phyloP scores from a whole-genome alignment of 306 rosid genomes.

The Begonia fuchsioides region DNA sequence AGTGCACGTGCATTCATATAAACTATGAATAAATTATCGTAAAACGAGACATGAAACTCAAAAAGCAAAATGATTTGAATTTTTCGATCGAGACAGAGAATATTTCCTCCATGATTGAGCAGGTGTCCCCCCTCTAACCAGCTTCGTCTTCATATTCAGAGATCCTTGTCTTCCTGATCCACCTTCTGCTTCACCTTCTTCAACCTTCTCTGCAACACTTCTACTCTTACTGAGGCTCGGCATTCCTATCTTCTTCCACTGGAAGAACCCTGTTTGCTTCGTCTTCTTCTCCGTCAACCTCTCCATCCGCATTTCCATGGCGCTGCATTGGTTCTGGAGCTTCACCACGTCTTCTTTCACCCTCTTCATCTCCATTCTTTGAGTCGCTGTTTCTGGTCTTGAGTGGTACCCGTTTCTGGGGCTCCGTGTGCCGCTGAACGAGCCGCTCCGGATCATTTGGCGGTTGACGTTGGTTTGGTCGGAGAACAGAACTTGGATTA shows the following conservation, averaged over 20 bases:
- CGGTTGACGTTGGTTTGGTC: conserved; percentile 45
- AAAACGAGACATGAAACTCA: too few relatives aligned
- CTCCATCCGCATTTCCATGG: conserved; percentile 59
- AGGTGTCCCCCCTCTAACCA: conserved; percentile 30
- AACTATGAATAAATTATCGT: too few relatives aligned
- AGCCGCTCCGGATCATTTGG: conserved; percentile 56
- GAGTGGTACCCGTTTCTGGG: conserved; percentile 44
- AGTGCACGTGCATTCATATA: too few relatives aligned
- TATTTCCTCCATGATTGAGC: conserved; percentile 47
- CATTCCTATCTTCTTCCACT: conserved; percentile 54
- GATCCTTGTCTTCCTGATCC: conserved; percentile 51
- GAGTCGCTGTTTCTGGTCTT: conserved; percentile 45
- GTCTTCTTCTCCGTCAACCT: conserved; percentile 38
- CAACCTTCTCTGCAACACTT: conserved; percentile 15
- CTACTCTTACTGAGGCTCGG: conserved; percentile 17
- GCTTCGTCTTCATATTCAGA: conserved; percentile 34
- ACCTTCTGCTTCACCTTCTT: conserved; percentile 14
- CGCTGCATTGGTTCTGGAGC: conserved; percentile 54
- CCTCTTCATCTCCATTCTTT: conserved; percentile 55
- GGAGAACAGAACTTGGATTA: conserved; percentile 72
- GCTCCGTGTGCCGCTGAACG: conserved; percentile 47
- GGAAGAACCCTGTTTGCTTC: conserved; percentile 26
- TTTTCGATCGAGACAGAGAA: conserved; percentile 38
- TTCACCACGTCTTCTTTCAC: conserved; percentile 56
- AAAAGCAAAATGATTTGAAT: too few relatives aligned